phyloP scores from a whole-genome alignment of 129 eudicot genomes.

The Flaveria ramosissima region DNA sequence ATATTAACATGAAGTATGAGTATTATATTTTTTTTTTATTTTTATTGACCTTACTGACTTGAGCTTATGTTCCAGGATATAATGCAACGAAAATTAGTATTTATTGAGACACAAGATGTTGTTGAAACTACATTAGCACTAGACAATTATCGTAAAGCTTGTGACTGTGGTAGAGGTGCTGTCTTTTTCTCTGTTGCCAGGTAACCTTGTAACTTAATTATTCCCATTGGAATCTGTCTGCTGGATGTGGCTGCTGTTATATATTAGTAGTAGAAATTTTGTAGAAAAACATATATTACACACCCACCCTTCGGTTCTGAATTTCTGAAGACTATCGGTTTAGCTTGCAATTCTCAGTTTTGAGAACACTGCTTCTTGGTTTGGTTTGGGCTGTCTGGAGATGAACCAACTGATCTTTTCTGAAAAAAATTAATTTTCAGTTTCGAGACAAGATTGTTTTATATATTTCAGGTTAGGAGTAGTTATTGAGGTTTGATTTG shows the following conservation, averaged over 20 bases:
- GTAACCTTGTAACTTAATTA: constrained; percentile 35
- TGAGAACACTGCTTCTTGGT: neutral
- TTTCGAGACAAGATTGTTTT: neutral
- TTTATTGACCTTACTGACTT: constrained; percentile 1
- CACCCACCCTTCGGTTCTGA: neutral
- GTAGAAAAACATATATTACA: neutral
- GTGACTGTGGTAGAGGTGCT: constrained; percentile 99
- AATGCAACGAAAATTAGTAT: constrained; percentile 97
- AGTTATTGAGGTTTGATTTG: neutral
- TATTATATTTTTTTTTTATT: neutral
- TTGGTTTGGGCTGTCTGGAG: neutral
- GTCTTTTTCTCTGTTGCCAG: constrained; percentile 98
- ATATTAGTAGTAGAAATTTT: neutral
- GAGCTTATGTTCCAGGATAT: constrained; percentile 60
- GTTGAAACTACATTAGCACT: constrained; percentile 97
- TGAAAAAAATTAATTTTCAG: neutral
- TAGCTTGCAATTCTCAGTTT: no score
- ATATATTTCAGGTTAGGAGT: neutral
- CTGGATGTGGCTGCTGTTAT: constrained; percentile 12
- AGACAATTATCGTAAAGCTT: constrained; percentile 95
- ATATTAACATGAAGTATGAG: neutral
- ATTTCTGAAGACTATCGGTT: no score
- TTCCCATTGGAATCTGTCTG: neutral
- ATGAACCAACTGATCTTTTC: neutral
- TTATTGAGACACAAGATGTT: constrained; percentile 99